phyloP scores from a whole-genome alignment of 1,284 basidiomycete species.

The Coriolopsis trogii region DNA sequence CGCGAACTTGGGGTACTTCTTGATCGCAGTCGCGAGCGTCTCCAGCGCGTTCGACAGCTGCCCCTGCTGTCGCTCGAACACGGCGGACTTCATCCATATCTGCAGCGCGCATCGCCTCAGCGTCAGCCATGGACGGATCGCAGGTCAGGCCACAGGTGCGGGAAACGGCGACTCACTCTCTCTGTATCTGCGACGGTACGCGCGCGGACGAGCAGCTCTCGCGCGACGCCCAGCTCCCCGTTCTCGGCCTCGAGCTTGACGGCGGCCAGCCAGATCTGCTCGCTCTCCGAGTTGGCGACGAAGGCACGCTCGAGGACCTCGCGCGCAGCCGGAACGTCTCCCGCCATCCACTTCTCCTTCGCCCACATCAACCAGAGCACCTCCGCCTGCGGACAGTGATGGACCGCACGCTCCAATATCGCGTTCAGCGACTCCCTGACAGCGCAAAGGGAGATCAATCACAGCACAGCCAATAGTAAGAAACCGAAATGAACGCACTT shows the following conservation, averaged over 20 bases:
- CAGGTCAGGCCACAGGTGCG: not conserved
- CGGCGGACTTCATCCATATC: slow-evolving; percentile 99
- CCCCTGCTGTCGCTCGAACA: slow-evolving; percentile 91
- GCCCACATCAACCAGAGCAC: slow-evolving; percentile 97
- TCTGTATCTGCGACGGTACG: slow-evolving; percentile 90
- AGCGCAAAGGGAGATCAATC: not conserved
- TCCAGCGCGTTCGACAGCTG: slow-evolving; percentile 74
- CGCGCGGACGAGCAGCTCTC: slow-evolving; percentile 86
- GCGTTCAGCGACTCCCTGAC: slow-evolving; percentile 79
- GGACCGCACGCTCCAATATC: slow-evolving; percentile 82
- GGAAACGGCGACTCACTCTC: slow-evolving; percentile 57
- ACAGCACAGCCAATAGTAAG: not conserved
- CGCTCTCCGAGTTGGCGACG: slow-evolving; percentile 94
- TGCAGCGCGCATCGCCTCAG: slow-evolving; percentile 34
- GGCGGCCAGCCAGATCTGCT: slow-evolving; percentile 96
- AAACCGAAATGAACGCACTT: slow-evolving; percentile 39
- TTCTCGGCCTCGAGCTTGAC: slow-evolving; percentile 97
- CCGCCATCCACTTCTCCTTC: slow-evolving; percentile 91
- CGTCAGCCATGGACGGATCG: too few relatives aligned
- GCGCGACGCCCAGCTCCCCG: slow-evolving; percentile 84
- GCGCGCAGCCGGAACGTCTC: slow-evolving; percentile 87
- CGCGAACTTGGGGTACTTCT: slow-evolving; percentile 83
- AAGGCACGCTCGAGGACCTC: slow-evolving; percentile 90
- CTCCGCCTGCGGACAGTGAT: slow-evolving; percentile 92
- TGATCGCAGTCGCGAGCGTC: slow-evolving; percentile 74